Base-by-base conservation (phyloP, 225 moss, liverwort and hornwort genomes). In the Straminergon stramineum region DNA sequence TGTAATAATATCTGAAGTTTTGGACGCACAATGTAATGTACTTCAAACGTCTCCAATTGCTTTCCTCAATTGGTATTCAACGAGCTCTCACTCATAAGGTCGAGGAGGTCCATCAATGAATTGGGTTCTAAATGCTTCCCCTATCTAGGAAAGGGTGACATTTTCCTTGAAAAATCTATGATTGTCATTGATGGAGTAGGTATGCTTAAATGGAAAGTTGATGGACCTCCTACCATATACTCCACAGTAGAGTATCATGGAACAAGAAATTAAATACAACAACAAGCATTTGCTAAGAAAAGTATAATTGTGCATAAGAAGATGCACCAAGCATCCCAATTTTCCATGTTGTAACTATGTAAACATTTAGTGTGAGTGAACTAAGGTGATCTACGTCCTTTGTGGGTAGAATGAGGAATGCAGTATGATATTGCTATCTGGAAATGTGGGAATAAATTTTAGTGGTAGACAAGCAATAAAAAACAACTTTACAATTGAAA, bases 361-460 rank as follows among this genome's bases (percentile, higher is more conserved):
- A 14, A 70, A 70, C 70, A 39, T 39, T 70, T 39, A 23, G 23
- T 10, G 0, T 34, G 5, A 66, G 1, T 34, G 10, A 66, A 66
- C 10, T 34, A 67, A 14, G 23, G n/a, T 37, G 13, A 21, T 39
- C 24, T 24, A 23, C 4, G 2, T 6, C 23, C 4, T 22, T 22
- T 37, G 12, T 0, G 4, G 4, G 7, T 0, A 69, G 2, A n/a
- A 70, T 70, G 24, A 39, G 8, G 1, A 41, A 24, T 8, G 8
- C 3, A 39, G 1, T 14, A 15, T 68, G 37, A 37, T 24, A 24
- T 1, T 15, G 2, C 26, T 41, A 24, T 23, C 0, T 0, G 4
- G 19, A 67, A 39, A 71, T 24, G 15, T 23, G 3, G 24, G 3
- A 71, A 41, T 15, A 41, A 26, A 26, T 15, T 41, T 15, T 0